phyloP scores from a whole-genome alignment of 2,329 filamentous ascomycete species.

The Colletotrichum sp. region DNA sequence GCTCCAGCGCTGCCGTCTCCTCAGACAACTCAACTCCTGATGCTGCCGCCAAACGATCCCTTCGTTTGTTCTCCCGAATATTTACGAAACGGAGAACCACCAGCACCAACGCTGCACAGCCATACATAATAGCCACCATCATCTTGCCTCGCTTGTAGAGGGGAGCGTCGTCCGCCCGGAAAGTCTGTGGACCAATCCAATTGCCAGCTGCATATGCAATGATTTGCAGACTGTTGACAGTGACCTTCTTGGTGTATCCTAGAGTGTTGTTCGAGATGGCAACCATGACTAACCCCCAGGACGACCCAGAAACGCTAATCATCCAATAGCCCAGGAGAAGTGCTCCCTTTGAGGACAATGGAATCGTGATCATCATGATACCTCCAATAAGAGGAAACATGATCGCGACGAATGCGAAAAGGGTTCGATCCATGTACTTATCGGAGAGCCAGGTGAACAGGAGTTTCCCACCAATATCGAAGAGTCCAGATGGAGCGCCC shows the following conservation, averaged over 20 bases:
- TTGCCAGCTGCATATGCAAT: constrained; percentile 24
- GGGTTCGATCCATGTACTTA: constrained; percentile 25
- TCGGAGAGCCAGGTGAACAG: constrained; percentile 30
- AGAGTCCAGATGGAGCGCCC: constrained; percentile 23
- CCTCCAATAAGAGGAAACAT: constrained; percentile 29
- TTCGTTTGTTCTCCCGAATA: constrained; percentile 26
- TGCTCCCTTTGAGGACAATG: constrained; percentile 24
- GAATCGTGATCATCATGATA: constrained; percentile 32
- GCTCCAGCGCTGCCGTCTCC: background rate
- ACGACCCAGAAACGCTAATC: constrained; percentile 26
- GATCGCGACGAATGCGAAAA: constrained; percentile 29
- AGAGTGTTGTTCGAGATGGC: constrained; percentile 31
- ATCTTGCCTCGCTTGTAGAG: constrained; percentile 28
- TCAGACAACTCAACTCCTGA: constrained; percentile 10
- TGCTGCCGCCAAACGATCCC: constrained; percentile 26
- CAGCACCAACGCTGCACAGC: constrained; percentile 18
- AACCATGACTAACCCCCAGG: constrained; percentile 30
- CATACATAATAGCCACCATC: constrained; percentile 28
- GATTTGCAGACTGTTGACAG: constrained; percentile 27
- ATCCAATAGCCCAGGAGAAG: constrained; percentile 28
- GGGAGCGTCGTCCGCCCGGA: constrained; percentile 25
- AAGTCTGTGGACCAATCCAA: constrained; percentile 30
- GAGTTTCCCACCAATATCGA: constrained; percentile 23
- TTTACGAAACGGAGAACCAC: constrained; percentile 25
- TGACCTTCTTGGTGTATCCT: constrained; percentile 33